Evolutionary conservation across 768 basidiomycete genomes (phyloP).

Genomic region (Boletus sp.): DNA sequence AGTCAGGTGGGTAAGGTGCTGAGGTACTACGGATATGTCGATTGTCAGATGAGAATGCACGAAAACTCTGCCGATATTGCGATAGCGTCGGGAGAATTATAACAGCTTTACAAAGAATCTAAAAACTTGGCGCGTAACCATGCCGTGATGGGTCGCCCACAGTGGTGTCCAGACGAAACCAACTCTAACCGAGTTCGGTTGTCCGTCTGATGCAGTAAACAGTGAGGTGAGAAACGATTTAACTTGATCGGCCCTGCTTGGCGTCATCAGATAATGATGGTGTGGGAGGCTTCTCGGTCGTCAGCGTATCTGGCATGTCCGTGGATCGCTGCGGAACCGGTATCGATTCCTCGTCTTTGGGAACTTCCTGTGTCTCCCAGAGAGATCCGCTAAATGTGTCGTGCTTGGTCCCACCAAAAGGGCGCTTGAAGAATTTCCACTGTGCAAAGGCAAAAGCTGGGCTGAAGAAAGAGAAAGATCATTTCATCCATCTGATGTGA

Average conservation of each 20-base stretch:
- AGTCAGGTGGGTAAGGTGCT: neutral
- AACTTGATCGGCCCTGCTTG: conserved; percentile 8
- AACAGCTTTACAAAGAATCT: conserved; percentile 15
- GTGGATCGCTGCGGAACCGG: conserved; percentile 8
- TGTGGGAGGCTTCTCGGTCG: conserved; percentile 17
- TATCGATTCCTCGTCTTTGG: conserved; percentile 21
- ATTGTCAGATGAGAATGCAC: conserved; percentile 10
- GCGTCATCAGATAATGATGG: conserved; percentile 3
- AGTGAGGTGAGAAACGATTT: neutral
- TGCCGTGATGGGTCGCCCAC: conserved; percentile 2
- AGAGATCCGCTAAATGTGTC: conserved; percentile 26
- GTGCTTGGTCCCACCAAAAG: conserved; percentile 40
- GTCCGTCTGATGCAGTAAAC: too few species aligned
- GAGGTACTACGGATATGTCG: neutral
- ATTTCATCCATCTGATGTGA: neutral
- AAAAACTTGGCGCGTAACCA: conserved; percentile 9
- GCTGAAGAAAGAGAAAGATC: conserved; percentile 28
- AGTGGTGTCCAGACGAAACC: conserved; percentile 8
- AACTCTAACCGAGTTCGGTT: neutral
- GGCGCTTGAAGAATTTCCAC: conserved; percentile 48
- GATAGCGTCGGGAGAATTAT: conserved; percentile 18
- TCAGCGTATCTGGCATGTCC: conserved; percentile 17
- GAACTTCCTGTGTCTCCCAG: conserved; percentile 22
- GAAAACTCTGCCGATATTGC: conserved; percentile 6
- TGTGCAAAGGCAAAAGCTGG: conserved; percentile 54